Evolutionary conservation across 805 yeast genomes (phyloP).

Genomic region (Cyberlindnera euphorbiiphila): DNA sequence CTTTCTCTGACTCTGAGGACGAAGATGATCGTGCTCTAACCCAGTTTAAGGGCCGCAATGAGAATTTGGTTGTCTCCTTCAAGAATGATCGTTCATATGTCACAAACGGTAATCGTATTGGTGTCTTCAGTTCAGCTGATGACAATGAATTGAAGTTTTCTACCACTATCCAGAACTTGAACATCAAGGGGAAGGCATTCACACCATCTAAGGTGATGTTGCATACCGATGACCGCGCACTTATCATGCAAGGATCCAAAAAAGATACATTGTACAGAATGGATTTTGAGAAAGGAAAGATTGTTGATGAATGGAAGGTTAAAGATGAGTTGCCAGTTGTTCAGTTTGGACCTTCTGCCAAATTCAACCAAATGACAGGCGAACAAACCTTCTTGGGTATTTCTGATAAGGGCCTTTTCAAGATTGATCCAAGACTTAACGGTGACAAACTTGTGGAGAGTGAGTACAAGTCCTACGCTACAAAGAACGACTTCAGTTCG

Average conservation of each 20-base stretch:
- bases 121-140: conserved; percentile 66
- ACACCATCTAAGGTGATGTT: conserved; percentile 68
- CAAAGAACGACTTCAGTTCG: conserved; percentile 30
- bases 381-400: conserved; percentile 76
- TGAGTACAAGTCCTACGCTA: conserved; percentile 49
- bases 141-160: conserved; percentile 52
- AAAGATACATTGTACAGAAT: conserved; percentile 54
- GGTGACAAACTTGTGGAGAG: conserved; percentile 57
- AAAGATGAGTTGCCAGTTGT: conserved; percentile 45
- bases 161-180: conserved; percentile 63
- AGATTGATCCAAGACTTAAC: conserved; percentile 72
- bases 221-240: conserved; percentile 65
- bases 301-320: conserved; percentile 84
- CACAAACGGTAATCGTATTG: conserved; percentile 72
- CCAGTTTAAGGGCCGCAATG: conserved; percentile 43
- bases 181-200: conserved; percentile 45
- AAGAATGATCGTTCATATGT: conserved; percentile 73
- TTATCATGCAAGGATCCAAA: conserved; percentile 60
- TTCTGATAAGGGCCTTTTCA: conserved; percentile 61
- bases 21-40: conserved; percentile 32
- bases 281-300: conserved; percentile 76
- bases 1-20: conserved; percentile 34
- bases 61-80: conserved; percentile 66
- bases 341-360: conserved; percentile 64
- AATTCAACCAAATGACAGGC: conserved; percentile 66